Conservation (phyloP, 2,329 filamentous ascomycete species). For the Fonsecaea pugnacius region DNA sequence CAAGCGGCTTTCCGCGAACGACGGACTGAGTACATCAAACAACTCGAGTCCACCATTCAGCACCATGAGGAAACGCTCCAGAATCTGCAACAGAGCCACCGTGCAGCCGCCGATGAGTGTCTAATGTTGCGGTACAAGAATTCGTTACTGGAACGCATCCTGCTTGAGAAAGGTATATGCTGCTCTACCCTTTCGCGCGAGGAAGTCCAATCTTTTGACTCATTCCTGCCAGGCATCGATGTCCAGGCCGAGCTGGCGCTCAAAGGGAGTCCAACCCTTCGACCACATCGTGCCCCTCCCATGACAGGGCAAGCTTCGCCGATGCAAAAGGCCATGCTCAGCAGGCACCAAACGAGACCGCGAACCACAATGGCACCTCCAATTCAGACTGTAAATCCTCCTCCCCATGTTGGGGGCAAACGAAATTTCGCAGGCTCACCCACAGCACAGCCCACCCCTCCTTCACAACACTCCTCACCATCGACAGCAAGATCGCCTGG, state of each 20-base stretch:
- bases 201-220: neutral
- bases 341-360: constrained; percentile 63
- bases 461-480: constrained; percentile 75
- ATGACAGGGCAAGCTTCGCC: constrained; percentile 74
- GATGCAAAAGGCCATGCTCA: constrained; percentile 79
- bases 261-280: constrained; percentile 84
- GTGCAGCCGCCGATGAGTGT: constrained; percentile 93
- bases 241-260: constrained; percentile 93
- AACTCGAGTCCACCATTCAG: constrained; percentile 95
- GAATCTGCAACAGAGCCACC: constrained; percentile 89
- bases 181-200: neutral
- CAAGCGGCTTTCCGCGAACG: constrained; percentile 97
- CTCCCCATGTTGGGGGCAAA: constrained; percentile 38
- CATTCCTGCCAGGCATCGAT: constrained; percentile 74
- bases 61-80: constrained; percentile 94
- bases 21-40: constrained; percentile 98
- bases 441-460: constrained; percentile 70
- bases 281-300: constrained; percentile 58
- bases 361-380: constrained; percentile 37
- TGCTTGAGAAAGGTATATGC: constrained; percentile 84
- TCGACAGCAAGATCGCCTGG: constrained; percentile 66
- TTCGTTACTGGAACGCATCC: constrained; percentile 89
- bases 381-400: constrained; percentile 44
- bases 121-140: constrained; percentile 99
- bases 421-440: constrained; percentile 37